phyloP scores from a whole-genome alignment of 257 asterid genomes.

The Prunella vulgaris region DNA sequence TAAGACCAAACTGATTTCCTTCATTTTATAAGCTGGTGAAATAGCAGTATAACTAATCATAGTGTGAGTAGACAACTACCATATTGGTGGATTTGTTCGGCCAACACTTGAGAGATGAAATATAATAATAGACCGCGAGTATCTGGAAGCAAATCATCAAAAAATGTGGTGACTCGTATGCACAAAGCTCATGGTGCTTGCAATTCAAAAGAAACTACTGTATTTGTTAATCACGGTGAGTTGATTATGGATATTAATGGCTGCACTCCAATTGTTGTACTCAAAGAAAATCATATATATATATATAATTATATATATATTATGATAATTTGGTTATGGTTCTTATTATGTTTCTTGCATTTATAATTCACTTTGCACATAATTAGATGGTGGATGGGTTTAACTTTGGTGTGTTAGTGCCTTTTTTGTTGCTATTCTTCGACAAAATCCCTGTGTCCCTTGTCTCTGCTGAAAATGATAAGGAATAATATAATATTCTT shows the following conservation, averaged over 20 bases:
- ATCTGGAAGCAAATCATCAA: conserved; percentile 39
- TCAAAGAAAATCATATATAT: conserved; percentile 38
- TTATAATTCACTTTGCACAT: not conserved
- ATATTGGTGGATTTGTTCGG: conserved; percentile 41
- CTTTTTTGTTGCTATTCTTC: not conserved
- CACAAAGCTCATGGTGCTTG: conserved; percentile 39
- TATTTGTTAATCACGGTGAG: conserved; percentile 66
- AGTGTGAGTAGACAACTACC: conserved; percentile 30
- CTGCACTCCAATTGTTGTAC: conserved; percentile 20
- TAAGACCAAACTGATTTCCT: conserved; percentile 36
- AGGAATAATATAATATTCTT: conserved; percentile 2
- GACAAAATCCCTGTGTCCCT: not conserved
- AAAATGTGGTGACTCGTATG: conserved; percentile 31
- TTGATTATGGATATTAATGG: conserved; percentile 9
- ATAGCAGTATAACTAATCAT: conserved; percentile 24
- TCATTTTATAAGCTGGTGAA: conserved; percentile 33
- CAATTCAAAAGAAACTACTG: conserved; percentile 39
- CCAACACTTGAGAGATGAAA: conserved; percentile 54
- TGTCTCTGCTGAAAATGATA: conserved; percentile 21
- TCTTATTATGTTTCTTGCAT: conserved; percentile 27
- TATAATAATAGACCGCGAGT: conserved; percentile 29
- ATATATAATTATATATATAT: too few relatives aligned
- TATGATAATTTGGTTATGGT: conserved; percentile 4
- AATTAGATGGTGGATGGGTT: conserved; percentile 11
- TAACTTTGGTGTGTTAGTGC: not conserved